Evolutionary conservation across 352 stramenopile species (phyloP).

Genomic region (Saprolegnia parasitica): DNA sequence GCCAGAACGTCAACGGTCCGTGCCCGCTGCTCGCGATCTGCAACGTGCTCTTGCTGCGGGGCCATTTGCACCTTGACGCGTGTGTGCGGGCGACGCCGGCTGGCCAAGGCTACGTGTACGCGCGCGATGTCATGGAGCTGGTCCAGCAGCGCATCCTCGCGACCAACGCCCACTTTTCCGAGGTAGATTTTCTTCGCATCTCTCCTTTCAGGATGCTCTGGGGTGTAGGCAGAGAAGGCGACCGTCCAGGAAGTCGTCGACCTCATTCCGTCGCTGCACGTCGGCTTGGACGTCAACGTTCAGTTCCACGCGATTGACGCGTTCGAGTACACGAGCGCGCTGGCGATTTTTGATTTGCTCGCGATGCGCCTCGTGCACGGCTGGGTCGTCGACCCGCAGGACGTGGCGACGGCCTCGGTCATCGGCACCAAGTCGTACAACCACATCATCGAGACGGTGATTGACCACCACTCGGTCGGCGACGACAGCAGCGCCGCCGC

Average conservation of each 20-base stretch:
- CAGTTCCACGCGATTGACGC: constrained; percentile 90
- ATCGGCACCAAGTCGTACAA: constrained; percentile 94
- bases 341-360: constrained; percentile 95
- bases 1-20: constrained; percentile 97
- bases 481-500: constrained; percentile 70
- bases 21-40: constrained; percentile 95
- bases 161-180: constrained; percentile 52
- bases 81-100: constrained; percentile 33
- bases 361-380: constrained; percentile 95
- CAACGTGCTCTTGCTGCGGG: constrained; percentile 94
- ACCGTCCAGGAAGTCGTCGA: constrained; percentile 86
- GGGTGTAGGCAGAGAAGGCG: constrained; percentile 21
- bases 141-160: constrained; percentile 85
- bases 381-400: constrained; percentile 94
- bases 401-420: constrained; percentile 55
- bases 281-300: constrained; percentile 98
- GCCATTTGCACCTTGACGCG: constrained; percentile 77
- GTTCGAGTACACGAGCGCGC: constrained; percentile 95
- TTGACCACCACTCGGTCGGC: constrained; percentile 79
- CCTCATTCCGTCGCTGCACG: constrained; percentile 91
- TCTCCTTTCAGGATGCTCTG: constrained; percentile 13
- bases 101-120: constrained; percentile 66
- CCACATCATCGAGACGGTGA: constrained; percentile 93
- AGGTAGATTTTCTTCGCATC: constrained; percentile 33
- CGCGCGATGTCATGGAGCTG: constrained; percentile 87